phyloP scores from a whole-genome alignment of 495 filamentous ascomycete species.

The Umbilicaria muhlenbergii region DNA sequence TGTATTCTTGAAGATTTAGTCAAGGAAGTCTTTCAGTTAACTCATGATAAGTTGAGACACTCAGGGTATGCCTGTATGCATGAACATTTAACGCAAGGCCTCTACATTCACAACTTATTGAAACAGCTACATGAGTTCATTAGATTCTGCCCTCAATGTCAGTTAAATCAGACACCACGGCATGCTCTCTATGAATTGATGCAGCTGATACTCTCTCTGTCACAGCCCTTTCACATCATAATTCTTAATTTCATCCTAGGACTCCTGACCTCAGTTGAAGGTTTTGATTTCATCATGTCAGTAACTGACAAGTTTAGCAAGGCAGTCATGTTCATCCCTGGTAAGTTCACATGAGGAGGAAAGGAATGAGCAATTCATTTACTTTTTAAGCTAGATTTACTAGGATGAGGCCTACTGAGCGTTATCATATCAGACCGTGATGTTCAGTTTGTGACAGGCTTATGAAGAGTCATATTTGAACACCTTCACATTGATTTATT shows the following conservation, averaged over 20 bases:
- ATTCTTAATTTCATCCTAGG: background rate
- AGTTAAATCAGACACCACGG: background rate
- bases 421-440: background rate
- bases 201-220: background rate
- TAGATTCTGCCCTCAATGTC: background rate
- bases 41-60: too few species aligned
- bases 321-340: too few species aligned
- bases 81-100: too few species aligned
- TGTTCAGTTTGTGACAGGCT: background rate
- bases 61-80: too few species aligned
- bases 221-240: slow-evolving; percentile 1
- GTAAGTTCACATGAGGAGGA: too few species aligned
- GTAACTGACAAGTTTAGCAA: too few species aligned
- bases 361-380: too few species aligned
- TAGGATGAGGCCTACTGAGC: background rate
- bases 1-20: too few species aligned
- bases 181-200: background rate
- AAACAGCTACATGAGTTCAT: background rate
- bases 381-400: too few species aligned
- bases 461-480: background rate
- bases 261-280: background rate
- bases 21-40: too few species aligned
- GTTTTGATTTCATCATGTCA: too few species aligned
- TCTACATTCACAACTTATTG: too few species aligned
- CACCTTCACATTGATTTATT: background rate